A percentile compares a stretch with the other conserved stretches of the same genome.
phyloP scores from a whole-genome alignment of 306 rosid species.

The Vigna hirtella region DNA sequence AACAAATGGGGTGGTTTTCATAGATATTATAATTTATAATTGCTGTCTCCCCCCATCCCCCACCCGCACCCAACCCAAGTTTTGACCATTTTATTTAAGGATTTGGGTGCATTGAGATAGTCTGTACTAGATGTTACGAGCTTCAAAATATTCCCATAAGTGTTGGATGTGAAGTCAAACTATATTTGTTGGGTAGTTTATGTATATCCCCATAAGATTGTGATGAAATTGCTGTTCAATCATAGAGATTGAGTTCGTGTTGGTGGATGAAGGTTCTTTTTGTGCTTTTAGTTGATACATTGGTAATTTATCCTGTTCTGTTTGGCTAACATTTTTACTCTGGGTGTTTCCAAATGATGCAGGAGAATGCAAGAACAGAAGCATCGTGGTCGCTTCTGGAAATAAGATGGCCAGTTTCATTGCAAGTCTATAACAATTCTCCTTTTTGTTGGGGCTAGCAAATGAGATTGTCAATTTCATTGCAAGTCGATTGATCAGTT shows the following conservation, averaged over 20 bases:
- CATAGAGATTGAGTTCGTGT: conserved; percentile 6
- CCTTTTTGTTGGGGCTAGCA: neutral
- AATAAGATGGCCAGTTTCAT: conserved; percentile 20
- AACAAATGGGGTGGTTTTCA: neutral
- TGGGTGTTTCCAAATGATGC: conserved; percentile 41
- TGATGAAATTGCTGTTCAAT: conserved; percentile 8
- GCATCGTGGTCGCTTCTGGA: conserved; percentile 78
- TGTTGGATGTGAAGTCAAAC: conserved; percentile 1
- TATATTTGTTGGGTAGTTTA: conserved; percentile 11
- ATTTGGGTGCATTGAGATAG: neutral
- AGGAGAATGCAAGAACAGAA: conserved; percentile 79
- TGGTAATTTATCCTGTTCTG: conserved; percentile 11
- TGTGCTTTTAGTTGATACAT: conserved; percentile 11
- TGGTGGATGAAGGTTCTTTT: conserved; percentile 19
- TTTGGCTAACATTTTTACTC: neutral
- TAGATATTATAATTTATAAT: neutral
- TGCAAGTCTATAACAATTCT: neutral
- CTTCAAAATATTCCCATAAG: conserved; percentile 3
- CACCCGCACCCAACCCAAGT: neutral
- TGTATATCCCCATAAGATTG: neutral
- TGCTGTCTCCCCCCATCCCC: too few relatives aligned
- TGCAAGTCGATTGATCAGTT: conserved; percentile 34
- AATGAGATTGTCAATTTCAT: conserved; percentile 27
- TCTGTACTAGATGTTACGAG: conserved; percentile 13
- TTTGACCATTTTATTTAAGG: neutral